Percentiles rank a stretch among this genome's conserved stretches.
phyloP scores from a whole-genome alignment of 768 basidiomycete species.

The Boletus sp. region DNA sequence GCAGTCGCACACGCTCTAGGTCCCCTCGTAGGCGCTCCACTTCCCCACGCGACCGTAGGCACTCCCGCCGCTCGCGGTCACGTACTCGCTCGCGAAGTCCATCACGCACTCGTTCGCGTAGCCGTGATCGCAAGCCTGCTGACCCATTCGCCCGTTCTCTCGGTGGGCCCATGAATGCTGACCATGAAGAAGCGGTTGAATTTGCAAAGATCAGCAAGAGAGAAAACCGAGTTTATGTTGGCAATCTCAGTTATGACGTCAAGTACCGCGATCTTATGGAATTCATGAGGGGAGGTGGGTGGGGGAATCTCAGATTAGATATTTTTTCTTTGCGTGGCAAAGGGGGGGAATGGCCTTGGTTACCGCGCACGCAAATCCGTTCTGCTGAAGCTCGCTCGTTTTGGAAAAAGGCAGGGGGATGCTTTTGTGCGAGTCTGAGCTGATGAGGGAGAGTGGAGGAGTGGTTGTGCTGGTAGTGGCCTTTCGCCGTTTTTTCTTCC shows the following conservation, averaged over 20 bases:
- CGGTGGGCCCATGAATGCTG: constrained; percentile 86
- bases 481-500: constrained; percentile 40
- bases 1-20: constrained; percentile 63
- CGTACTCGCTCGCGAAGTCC: constrained; percentile 60
- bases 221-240: constrained; percentile 98
- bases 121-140: constrained; percentile 55
- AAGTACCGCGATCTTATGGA: constrained; percentile 98
- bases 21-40: constrained; percentile 63
- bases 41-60: constrained; percentile 55
- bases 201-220: constrained; percentile 95
- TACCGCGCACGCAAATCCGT: constrained; percentile 32
- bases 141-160: constrained; percentile 77
- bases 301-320: constrained; percentile 63
- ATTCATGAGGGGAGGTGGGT: constrained; percentile 99
- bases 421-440: constrained; percentile 33
- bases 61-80: constrained; percentile 56
- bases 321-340: constrained; percentile 47
- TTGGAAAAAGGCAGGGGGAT: constrained; percentile 31
- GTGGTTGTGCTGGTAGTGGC: constrained; percentile 33
- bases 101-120: constrained; percentile 48
- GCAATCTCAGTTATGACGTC: constrained; percentile 98
- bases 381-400: constrained; percentile 36
- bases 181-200: constrained; percentile 91
- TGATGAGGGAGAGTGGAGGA: constrained; percentile 35
- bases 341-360: constrained; percentile 26